phyloP scores from a whole-genome alignment of 768 basidiomycete species.

The Serendipita sp. region DNA sequence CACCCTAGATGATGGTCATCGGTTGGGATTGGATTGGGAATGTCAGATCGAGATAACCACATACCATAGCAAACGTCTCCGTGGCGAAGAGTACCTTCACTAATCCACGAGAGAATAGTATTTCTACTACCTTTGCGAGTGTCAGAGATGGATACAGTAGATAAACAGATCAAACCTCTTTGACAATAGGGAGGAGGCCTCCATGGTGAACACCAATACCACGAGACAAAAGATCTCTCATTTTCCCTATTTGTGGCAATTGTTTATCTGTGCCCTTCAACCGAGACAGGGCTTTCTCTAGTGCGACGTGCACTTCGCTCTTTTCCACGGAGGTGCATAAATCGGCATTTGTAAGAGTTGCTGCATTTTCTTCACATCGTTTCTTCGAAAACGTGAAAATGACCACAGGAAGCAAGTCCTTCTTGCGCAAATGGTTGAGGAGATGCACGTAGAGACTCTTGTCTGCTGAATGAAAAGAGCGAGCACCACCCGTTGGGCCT shows the following conservation, averaged over 20 bases:
- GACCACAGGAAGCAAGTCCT: conserved; percentile 77
- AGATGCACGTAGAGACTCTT: conserved; percentile 91
- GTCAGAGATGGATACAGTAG: background rate
- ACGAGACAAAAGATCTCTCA: conserved; percentile 74
- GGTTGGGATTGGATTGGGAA: background rate
- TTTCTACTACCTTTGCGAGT: conserved; percentile 71
- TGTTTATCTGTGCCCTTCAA: conserved; percentile 90
- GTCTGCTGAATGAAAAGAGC: conserved; percentile 55
- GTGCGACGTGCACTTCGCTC: conserved; percentile 88
- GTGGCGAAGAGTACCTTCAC: conserved; percentile 97
- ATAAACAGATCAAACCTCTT: conserved; percentile 47
- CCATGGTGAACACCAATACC: conserved; percentile 98
- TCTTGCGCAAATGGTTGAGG: conserved; percentile 71
- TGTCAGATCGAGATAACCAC: conserved; percentile 10
- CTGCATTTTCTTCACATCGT: conserved; percentile 90
- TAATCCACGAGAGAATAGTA: conserved; percentile 84
- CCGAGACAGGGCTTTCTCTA: conserved; percentile 80
- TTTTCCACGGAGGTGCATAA: conserved; percentile 81
- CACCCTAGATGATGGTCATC: conserved; percentile 41
- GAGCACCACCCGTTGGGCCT: conserved; percentile 29
- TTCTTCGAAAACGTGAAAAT: conserved; percentile 97
- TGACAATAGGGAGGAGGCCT: conserved; percentile 87
- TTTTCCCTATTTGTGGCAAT: conserved; percentile 80
- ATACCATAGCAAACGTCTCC: conserved; percentile 97
- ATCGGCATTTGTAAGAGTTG: conserved; percentile 73